Percentiles rank a stretch among this genome's conserved stretches.
Evolutionary conservation across 2,329 filamentous ascomycete species (phyloP).

Genomic region (Aspergillus glaucus): DNA sequence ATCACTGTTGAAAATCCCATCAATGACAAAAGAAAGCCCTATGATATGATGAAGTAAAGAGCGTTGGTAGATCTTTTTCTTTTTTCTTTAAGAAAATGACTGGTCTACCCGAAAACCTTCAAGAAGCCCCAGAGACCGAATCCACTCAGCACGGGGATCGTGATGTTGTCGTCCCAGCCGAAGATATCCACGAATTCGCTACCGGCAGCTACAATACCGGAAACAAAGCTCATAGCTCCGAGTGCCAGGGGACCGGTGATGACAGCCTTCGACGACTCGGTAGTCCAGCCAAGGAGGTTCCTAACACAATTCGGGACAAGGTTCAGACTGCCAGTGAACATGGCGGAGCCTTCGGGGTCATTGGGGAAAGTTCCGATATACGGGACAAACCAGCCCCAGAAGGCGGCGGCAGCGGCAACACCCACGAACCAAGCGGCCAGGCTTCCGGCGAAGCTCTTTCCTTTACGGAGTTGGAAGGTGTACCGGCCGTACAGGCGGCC

Average conservation of each 20-base stretch:
- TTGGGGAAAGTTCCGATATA: conserved; percentile 59
- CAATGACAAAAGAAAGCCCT: neutral
- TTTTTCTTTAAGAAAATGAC: neutral
- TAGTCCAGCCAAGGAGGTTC: conserved; percentile 55
- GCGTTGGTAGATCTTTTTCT: neutral
- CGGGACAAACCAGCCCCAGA: conserved; percentile 83
- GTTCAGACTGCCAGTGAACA: conserved; percentile 70
- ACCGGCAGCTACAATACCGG: conserved; percentile 78
- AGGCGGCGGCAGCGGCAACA: conserved; percentile 72
- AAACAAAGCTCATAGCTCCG: conserved; percentile 73
- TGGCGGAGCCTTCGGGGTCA: conserved; percentile 64
- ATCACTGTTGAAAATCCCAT: neutral
- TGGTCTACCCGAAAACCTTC: conserved; percentile 63
- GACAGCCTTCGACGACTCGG: conserved; percentile 46
- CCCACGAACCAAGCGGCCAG: conserved; percentile 77
- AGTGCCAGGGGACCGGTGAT: conserved; percentile 68
- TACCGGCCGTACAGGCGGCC: conserved; percentile 84
- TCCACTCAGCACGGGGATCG: conserved; percentile 87
- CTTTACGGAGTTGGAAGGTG: conserved; percentile 74
- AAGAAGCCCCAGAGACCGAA: conserved; percentile 86
- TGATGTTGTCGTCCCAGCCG: conserved; percentile 95
- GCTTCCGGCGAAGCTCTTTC: conserved; percentile 88
- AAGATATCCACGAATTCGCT: conserved; percentile 90
- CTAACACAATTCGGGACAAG: conserved; percentile 57
- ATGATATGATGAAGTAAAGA: neutral